These are phyloP conservation scores for Apiotrichum veenhuisii DNA, from an alignment of 1,284 basidiomycete species.

Conservation along the genomic window DNA sequence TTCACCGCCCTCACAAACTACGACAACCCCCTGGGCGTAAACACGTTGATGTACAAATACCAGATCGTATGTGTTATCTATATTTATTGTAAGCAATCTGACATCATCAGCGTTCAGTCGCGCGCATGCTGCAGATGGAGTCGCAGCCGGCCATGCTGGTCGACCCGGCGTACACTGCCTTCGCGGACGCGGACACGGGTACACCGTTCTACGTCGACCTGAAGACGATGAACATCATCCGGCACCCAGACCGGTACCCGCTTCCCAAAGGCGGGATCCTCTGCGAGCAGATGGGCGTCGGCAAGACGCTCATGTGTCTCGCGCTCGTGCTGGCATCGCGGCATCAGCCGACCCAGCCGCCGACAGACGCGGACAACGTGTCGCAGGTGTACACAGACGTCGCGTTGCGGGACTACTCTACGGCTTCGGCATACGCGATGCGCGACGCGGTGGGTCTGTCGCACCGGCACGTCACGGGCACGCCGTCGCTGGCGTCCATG, in stretches of 20 bases:
- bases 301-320: slow-evolving; percentile 50
- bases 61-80: slow-evolving; percentile 32
- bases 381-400: slow-evolving; percentile 32
- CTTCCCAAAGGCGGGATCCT: slow-evolving; percentile 43
- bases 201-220: slow-evolving; percentile 33
- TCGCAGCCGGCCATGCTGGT: slow-evolving; percentile 29
- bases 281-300: slow-evolving; percentile 52
- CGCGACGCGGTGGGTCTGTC: slow-evolving; percentile 15
- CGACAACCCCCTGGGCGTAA: slow-evolving; percentile 32
- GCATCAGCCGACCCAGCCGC: slow-evolving; percentile 32
- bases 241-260: slow-evolving; percentile 33
- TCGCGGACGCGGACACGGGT: slow-evolving; percentile 27
- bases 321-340: slow-evolving; percentile 44
- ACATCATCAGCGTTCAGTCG: slow-evolving; percentile 31
- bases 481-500: slow-evolving; percentile 29
- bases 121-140: slow-evolving; percentile 42
- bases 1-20: slow-evolving; percentile 20
- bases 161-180: slow-evolving; percentile 30
- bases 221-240: slow-evolving; percentile 31
- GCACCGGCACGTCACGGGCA: not conserved
- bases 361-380: slow-evolving; percentile 19
- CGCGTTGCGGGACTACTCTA: slow-evolving; percentile 32
- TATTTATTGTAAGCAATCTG: slow-evolving; percentile 1
- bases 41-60: slow-evolving; percentile 35
- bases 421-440: slow-evolving; percentile 15